These are phyloP conservation scores for Exophiala calicioides DNA, from an alignment of 2,329 filamentous ascomycete species.

Conservation along the genomic window DNA sequence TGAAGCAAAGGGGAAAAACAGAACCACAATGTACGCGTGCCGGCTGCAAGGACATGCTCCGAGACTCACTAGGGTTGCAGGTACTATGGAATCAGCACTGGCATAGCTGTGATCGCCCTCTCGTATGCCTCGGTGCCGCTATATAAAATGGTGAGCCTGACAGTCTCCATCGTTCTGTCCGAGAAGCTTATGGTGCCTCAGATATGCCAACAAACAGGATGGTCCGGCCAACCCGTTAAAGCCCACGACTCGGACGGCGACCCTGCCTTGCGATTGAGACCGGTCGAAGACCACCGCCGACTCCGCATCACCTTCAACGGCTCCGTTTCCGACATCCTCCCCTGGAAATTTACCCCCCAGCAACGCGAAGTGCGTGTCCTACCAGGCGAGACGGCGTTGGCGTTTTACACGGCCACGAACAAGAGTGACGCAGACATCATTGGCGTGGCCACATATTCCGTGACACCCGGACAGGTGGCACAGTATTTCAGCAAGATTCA, in stretches of 20 bases:
- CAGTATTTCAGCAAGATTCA: constrained; percentile 99
- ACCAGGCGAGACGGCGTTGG: constrained; percentile 92
- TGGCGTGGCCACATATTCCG: constrained; percentile 95
- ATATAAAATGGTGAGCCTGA: constrained; percentile 62
- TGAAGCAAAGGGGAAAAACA: constrained; percentile 27
- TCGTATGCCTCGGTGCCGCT: constrained; percentile 67
- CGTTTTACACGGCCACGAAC: constrained; percentile 97
- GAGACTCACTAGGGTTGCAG: constrained; percentile 40
- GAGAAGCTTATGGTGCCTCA: constrained; percentile 27
- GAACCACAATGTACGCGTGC: constrained; percentile 28
- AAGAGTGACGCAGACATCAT: constrained; percentile 89
- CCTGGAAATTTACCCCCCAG: constrained; percentile 96
- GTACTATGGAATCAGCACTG: constrained; percentile 64
- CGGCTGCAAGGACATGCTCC: too few species aligned
- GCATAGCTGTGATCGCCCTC: constrained; percentile 63
- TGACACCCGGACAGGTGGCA: constrained; percentile 91
- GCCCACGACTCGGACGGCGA: constrained; percentile 67
- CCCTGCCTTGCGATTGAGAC: constrained; percentile 73
- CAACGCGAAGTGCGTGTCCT: constrained; percentile 94
- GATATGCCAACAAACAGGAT: constrained; percentile 62
- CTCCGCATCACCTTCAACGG: constrained; percentile 96
- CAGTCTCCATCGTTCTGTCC: background rate
- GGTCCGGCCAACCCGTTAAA: constrained; percentile 89
- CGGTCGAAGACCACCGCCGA: constrained; percentile 76
- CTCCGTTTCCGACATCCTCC: constrained; percentile 89